A percentile compares a stretch with the other conserved stretches of the same genome.
Evolutionary conservation across 345 rosid species (phyloP).

Genomic region (Melaleuca quinquenervia): DNA sequence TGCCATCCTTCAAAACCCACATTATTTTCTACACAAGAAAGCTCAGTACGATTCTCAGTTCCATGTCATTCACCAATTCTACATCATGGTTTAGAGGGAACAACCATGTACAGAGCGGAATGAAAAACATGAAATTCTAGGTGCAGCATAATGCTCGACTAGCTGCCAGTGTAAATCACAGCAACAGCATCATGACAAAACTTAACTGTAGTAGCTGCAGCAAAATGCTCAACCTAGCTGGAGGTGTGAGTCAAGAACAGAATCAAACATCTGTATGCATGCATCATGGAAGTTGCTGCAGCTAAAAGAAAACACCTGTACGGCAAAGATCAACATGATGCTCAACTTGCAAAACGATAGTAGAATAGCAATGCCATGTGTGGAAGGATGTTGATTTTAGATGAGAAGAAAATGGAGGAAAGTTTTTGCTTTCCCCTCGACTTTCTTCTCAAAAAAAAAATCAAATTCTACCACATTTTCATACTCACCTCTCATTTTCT

Average conservation of each 20-base stretch:
- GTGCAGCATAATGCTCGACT: not conserved
- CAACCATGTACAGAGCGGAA: not conserved
- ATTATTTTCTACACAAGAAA: not conserved
- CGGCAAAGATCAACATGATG: not conserved
- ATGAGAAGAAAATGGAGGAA: not conserved
- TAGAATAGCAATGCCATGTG: not conserved
- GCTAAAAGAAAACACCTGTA: not conserved
- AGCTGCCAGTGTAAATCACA: not conserved
- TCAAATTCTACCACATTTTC: not conserved
- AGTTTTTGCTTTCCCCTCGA: not conserved
- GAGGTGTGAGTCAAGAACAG: not conserved
- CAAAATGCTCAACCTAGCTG: not conserved
- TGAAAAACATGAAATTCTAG: not conserved
- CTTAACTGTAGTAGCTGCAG: not conserved
- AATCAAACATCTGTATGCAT: not conserved
- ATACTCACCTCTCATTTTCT: not conserved
- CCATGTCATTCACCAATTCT: not conserved
- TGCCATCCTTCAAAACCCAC: not conserved
- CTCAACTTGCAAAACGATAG: not conserved
- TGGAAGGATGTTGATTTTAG: not conserved
- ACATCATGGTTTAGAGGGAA: not conserved
- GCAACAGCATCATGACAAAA: not conserved
- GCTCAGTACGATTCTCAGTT: not conserved
- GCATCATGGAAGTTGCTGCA: not conserved
- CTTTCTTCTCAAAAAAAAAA: not conserved